Evolutionary conservation across 1,284 basidiomycete genomes (phyloP).

Genomic region (Naganishia cerealis): DNA sequence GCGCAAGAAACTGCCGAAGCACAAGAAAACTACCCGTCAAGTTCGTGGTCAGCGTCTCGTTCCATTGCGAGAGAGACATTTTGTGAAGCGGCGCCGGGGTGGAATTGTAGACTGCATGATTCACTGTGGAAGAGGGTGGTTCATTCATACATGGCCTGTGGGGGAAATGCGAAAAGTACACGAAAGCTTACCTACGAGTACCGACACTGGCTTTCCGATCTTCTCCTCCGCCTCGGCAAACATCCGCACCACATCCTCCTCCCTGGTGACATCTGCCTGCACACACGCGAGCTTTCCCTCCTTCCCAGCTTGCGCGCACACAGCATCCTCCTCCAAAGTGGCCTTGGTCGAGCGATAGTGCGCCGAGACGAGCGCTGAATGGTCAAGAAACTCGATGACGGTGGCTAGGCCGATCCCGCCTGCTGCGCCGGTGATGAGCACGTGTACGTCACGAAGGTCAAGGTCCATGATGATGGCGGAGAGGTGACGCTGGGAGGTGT

Average conservation of each 20-base stretch:
- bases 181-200: constrained; percentile 34
- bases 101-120: constrained; percentile 62
- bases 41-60: constrained; percentile 64
- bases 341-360: constrained; percentile 66
- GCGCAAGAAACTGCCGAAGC: constrained; percentile 62
- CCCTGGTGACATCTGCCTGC: constrained; percentile 64
- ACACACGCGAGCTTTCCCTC: constrained; percentile 52
- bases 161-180: constrained; percentile 50
- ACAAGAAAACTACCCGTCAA: constrained; percentile 68
- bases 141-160: constrained; percentile 1
- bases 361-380: constrained; percentile 69
- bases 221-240: constrained; percentile 39
- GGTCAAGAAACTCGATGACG: constrained; percentile 61
- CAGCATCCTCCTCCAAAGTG: constrained; percentile 57
- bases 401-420: constrained; percentile 65
- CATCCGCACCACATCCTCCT: constrained; percentile 60
- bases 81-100: constrained; percentile 59
- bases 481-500: not conserved
- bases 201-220: constrained; percentile 34
- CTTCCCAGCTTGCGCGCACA: constrained; percentile 49
- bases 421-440: constrained; percentile 66
- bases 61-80: constrained; percentile 68
- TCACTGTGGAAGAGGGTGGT: constrained; percentile 61
- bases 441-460: constrained; percentile 69
- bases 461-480: constrained; percentile 44